Conservation (phyloP, 371 early-diverging fungal genomes). For the Chytridium lagenaria region DNA sequence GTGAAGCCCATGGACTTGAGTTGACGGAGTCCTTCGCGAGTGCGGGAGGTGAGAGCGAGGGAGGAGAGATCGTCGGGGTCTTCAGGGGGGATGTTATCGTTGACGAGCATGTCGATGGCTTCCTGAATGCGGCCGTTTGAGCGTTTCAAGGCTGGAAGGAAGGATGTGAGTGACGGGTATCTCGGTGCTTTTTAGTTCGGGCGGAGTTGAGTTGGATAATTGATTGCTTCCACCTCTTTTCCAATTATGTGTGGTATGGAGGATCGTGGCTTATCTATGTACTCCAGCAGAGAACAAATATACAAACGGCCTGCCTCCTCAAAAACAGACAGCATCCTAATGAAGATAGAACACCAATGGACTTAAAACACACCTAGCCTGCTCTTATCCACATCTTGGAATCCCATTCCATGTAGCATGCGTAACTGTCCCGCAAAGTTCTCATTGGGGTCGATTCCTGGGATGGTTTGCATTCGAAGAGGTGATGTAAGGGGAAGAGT, state of each 20-base stretch:
- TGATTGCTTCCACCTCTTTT: too few relatives aligned
- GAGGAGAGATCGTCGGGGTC: slow-evolving; percentile 4
- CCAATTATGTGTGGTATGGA: too few relatives aligned
- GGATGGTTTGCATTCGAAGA: background rate
- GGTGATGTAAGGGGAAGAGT: background rate
- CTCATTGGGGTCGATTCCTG: slow-evolving; percentile 13
- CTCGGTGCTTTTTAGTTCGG: too few relatives aligned
- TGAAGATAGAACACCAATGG: too few relatives aligned
- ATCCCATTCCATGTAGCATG: slow-evolving; percentile 19
- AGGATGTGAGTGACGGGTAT: background rate
- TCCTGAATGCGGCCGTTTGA: slow-evolving; percentile 18
- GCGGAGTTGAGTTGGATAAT: too few relatives aligned
- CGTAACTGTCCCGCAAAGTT: slow-evolving; percentile 16
- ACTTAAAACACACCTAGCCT: slow-evolving; percentile 12
- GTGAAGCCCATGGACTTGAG: slow-evolving; percentile 21
- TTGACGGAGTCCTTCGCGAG: slow-evolving; percentile 5
- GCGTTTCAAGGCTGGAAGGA: slow-evolving; percentile 6
- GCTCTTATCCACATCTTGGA: background rate
- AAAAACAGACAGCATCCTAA: background rate
- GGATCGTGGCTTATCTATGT: too few relatives aligned
- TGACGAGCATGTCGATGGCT: slow-evolving; percentile 24
- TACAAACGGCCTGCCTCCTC: background rate
- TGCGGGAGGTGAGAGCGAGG: background rate
- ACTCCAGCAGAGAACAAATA: too few relatives aligned
- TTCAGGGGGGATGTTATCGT: slow-evolving; percentile 9